Percentiles rank a stretch among this genome's conserved stretches.
phyloP scores from a whole-genome alignment of 805 yeast genomes.

The Kazachstania martiniae region DNA sequence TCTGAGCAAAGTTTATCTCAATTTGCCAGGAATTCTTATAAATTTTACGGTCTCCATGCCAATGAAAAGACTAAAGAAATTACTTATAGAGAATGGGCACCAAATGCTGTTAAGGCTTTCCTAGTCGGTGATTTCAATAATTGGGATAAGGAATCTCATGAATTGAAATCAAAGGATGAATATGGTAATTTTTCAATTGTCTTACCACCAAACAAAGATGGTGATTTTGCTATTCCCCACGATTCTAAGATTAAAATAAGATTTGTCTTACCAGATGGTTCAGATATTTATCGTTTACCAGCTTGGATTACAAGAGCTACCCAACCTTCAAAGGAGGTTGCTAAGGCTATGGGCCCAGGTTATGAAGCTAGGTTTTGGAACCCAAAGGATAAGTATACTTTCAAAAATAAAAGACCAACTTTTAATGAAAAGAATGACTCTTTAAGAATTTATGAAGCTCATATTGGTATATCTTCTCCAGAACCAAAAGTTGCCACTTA shows the following conservation, averaged over 20 bases:
- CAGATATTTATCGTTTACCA: constrained; percentile 67
- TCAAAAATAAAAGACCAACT: constrained; percentile 55
- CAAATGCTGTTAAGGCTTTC: constrained; percentile 66
- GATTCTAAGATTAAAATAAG: constrained; percentile 68
- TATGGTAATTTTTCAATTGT: constrained; percentile 61
- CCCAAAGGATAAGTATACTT: constrained; percentile 35
- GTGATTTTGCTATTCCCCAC: constrained; percentile 58
- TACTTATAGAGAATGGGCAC: constrained; percentile 76
- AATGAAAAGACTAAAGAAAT: constrained; percentile 41
- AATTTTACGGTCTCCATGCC: constrained; percentile 67
- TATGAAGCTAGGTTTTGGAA: constrained; percentile 94
- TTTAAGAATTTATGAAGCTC: constrained; percentile 85
- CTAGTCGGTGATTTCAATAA: constrained; percentile 88
- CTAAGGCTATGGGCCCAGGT: constrained; percentile 30
- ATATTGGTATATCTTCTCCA: constrained; percentile 87
- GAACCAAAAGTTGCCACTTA: constrained; percentile 80
- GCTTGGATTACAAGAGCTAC: constrained; percentile 86
- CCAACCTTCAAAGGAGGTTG: constrained; percentile 46
- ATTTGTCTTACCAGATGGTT: constrained; percentile 56
- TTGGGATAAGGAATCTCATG: constrained; percentile 56
- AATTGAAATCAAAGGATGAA: constrained; percentile 42
- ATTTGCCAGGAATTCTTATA: constrained; percentile 65
- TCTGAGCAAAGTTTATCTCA: constrained; percentile 55
- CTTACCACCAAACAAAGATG: constrained; percentile 39
- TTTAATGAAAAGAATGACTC: constrained; percentile 34